A percentile compares a stretch with the other conserved stretches of the same genome.
These are phyloP conservation scores for Eremothecium cymbalariae DNA, from an alignment of 1,139 yeast genomes.

Conservation along the genomic window DNA sequence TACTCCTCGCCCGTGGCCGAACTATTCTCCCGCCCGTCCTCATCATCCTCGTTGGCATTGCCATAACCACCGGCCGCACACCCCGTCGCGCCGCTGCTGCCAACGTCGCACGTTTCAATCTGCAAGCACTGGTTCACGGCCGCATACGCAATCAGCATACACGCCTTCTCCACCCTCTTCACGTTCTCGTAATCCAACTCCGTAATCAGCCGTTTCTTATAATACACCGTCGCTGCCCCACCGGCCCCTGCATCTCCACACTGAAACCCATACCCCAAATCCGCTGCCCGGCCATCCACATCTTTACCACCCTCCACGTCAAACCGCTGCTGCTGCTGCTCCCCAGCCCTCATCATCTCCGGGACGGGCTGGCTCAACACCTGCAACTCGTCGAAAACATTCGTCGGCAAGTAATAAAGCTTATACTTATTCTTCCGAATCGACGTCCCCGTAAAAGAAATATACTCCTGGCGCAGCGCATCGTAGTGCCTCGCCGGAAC, in stretches of 20 bases:
- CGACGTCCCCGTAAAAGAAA: slow-evolving; percentile 21
- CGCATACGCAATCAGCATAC: slow-evolving; percentile 21
- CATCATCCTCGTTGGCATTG: slow-evolving; percentile 6
- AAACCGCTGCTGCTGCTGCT: no score
- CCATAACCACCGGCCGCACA: not conserved
- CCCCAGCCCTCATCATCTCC: slow-evolving; percentile 15
- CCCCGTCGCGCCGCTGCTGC: not conserved
- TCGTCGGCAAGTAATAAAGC: slow-evolving; percentile 20
- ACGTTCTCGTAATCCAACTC: slow-evolving; percentile 22
- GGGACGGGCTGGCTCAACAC: slow-evolving; percentile 20
- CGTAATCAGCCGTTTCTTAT: slow-evolving; percentile 21
- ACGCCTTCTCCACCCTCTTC: slow-evolving; percentile 21
- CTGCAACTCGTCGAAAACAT: slow-evolving; percentile 20
- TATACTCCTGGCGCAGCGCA: slow-evolving; percentile 17
- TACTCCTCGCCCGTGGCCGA: slow-evolving; percentile 2
- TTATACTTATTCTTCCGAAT: slow-evolving; percentile 20
- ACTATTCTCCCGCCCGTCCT: slow-evolving; percentile 3
- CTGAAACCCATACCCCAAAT: not conserved
- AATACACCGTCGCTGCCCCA: slow-evolving; percentile 14
- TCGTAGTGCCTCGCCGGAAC: slow-evolving; percentile 21
- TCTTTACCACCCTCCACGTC: slow-evolving; percentile 2
- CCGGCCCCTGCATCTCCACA: slow-evolving; percentile 5
- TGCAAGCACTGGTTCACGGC: slow-evolving; percentile 19
- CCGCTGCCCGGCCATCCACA: not conserved
- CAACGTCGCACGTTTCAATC: slow-evolving; percentile 14